Conservation (phyloP, 108 stramenopile species). For the Skeletonema potamos region DNA sequence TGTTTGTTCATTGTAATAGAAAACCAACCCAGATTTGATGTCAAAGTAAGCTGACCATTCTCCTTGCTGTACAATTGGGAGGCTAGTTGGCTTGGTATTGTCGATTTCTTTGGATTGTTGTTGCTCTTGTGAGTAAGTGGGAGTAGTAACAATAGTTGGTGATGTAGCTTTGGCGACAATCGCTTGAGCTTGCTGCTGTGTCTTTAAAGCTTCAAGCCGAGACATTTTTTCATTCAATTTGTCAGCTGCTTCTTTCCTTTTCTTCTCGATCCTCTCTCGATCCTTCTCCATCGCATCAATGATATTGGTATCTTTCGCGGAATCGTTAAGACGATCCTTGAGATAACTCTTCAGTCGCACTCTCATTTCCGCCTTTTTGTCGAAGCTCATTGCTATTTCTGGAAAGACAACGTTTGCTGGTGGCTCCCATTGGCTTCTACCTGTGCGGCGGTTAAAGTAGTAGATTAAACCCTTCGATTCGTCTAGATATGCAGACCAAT, state of each 20-base stretch:
- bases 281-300: not conserved
- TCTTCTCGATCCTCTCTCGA: not conserved
- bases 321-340: conserved; percentile 11
- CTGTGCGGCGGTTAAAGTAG: conserved; percentile 75
- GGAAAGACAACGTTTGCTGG: conserved; percentile 14
- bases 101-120: not conserved
- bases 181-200: not conserved
- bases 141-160: not conserved
- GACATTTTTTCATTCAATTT: not conserved
- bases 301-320: conserved; percentile 1
- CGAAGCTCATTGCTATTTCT: not conserved
- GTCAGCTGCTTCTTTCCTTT: not conserved
- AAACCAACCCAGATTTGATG: conserved; percentile 27
- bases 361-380: conserved; percentile 30
- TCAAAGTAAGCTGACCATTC: conserved; percentile 36
- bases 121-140: not conserved
- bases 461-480: conserved; percentile 76
- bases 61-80: conserved; percentile 20
- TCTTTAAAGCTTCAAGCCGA: not conserved
- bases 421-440: conserved; percentile 45
- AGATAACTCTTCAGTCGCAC: conserved; percentile 17
- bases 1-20: conserved; percentile 31
- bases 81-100: not conserved
- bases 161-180: not conserved
- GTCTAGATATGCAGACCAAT: conserved; percentile 79